Evolutionary conservation across 2,329 filamentous ascomycete species (phyloP).

Genomic region (Scolecobasidium constrictum): DNA sequence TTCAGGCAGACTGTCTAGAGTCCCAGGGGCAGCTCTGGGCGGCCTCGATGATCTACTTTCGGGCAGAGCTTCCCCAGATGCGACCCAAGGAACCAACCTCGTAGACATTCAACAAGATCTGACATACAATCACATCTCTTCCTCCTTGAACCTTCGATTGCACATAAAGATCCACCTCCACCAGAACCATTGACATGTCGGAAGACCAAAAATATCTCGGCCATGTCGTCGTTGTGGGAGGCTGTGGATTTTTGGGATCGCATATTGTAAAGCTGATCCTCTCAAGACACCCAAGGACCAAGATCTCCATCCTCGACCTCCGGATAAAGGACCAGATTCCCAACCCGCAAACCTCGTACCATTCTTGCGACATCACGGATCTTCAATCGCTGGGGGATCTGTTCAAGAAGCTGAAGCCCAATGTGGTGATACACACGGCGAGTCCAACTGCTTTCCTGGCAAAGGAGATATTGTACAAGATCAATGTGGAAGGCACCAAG

Average conservation of each 20-base stretch:
- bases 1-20: too few relatives aligned
- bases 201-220: conserved; percentile 5
- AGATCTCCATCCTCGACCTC: conserved; percentile 28
- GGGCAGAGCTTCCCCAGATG: too few relatives aligned
- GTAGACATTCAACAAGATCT: too few relatives aligned
- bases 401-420: conserved; percentile 59
- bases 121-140: too few relatives aligned
- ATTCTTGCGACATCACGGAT: conserved; percentile 29
- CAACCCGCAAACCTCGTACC: conserved; percentile 19
- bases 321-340: conserved; percentile 10
- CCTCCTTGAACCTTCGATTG: too few relatives aligned
- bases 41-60: too few relatives aligned
- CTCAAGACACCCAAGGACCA: conserved; percentile 23
- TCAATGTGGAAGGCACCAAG: conserved; percentile 81
- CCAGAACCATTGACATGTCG: too few relatives aligned
- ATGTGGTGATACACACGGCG: conserved; percentile 87
- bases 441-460: conserved; percentile 20
- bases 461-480: conserved; percentile 53
- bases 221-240: conserved; percentile 34
- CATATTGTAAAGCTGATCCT: conserved; percentile 23
- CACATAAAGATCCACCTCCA: too few relatives aligned
- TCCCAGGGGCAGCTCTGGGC: too few relatives aligned
- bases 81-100: too few relatives aligned
- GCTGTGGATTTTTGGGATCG: conserved; percentile 35
- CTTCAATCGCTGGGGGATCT: conserved; percentile 21